These are phyloP conservation scores for Pseudopyricularia javanii DNA, from an alignment of 2,329 filamentous ascomycete genomes.

Conservation along the genomic window DNA sequence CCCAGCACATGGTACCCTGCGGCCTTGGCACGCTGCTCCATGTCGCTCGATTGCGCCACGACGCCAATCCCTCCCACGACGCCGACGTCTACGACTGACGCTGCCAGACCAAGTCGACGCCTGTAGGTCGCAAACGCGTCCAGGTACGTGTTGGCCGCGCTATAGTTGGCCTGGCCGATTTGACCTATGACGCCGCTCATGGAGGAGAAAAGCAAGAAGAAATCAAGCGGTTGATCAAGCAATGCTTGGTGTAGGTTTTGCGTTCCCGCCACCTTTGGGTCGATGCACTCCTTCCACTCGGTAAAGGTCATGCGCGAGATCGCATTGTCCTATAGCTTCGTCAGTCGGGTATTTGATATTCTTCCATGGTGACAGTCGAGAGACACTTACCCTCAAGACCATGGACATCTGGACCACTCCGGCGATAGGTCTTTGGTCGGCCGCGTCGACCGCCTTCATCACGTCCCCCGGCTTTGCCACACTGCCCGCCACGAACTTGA, in stretches of 20 bases:
- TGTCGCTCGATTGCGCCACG: background rate
- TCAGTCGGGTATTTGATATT: background rate
- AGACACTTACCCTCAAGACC: background rate
- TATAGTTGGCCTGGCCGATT: constrained; percentile 84
- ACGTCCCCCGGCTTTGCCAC: constrained; percentile 5
- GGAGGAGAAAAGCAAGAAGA: constrained; percentile 67
- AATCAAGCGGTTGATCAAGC: background rate
- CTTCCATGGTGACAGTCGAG: background rate
- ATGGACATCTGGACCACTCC: background rate
- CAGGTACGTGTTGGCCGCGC: constrained; percentile 49
- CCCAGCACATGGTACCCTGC: background rate
- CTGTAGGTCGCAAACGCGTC: background rate
- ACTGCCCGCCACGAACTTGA: constrained; percentile 3
- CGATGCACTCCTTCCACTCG: constrained; percentile 3
- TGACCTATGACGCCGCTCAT: constrained; percentile 79
- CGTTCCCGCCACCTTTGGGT: constrained; percentile 8
- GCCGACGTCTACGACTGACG: background rate
- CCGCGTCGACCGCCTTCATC: constrained; percentile 6
- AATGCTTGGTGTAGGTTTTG: constrained; percentile 1
- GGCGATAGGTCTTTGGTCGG: constrained; percentile 7
- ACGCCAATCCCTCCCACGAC: background rate
- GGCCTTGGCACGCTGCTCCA: background rate
- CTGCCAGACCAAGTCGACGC: background rate
- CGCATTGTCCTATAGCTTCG: background rate
- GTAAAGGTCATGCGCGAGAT: constrained; percentile 4